Conservation (phyloP, 2,329 filamentous ascomycete genomes). For the Rutstroemia sp. region DNA sequence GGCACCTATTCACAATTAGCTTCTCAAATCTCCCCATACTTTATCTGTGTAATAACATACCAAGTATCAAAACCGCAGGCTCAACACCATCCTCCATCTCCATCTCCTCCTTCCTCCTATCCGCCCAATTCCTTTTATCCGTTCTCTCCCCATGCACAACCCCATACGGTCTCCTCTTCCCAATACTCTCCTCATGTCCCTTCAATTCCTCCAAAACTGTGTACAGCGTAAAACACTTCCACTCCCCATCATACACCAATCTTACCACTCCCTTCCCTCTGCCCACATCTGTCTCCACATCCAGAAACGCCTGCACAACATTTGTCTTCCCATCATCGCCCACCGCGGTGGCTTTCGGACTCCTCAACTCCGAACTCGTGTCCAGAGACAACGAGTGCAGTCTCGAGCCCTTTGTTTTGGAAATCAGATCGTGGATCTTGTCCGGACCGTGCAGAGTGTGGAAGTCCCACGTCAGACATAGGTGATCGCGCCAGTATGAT, state of each 20-base stretch:
- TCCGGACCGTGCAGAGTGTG: conserved; percentile 40
- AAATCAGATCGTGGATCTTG: conserved; percentile 30
- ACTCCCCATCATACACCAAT: conserved; percentile 37
- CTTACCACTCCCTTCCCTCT: conserved; percentile 48
- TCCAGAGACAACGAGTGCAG: conserved; percentile 34
- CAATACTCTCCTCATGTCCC: conserved; percentile 43
- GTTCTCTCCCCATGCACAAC: conserved; percentile 46
- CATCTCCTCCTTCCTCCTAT: conserved; percentile 40
- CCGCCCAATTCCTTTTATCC: conserved; percentile 52
- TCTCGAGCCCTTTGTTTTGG: conserved; percentile 18
- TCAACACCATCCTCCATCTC: conserved; percentile 34
- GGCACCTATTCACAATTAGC: conserved; percentile 44
- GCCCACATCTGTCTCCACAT: conserved; percentile 45
- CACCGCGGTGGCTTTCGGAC: conserved; percentile 32
- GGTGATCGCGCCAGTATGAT: conserved; percentile 52
- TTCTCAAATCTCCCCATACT: conserved; percentile 27
- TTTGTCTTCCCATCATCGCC: conserved; percentile 38
- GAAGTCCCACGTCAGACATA: conserved; percentile 49
- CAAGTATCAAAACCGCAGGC: conserved; percentile 54
- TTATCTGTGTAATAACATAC: conserved; percentile 31
- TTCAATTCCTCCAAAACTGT: conserved; percentile 49
- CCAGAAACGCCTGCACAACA: conserved; percentile 49
- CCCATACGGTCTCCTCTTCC: conserved; percentile 43
- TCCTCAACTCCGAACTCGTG: conserved; percentile 12
- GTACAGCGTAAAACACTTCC: conserved; percentile 59